These are phyloP conservation scores for Henningerozyma blattae DNA, from an alignment of 805 yeast species.

Conservation along the genomic window DNA sequence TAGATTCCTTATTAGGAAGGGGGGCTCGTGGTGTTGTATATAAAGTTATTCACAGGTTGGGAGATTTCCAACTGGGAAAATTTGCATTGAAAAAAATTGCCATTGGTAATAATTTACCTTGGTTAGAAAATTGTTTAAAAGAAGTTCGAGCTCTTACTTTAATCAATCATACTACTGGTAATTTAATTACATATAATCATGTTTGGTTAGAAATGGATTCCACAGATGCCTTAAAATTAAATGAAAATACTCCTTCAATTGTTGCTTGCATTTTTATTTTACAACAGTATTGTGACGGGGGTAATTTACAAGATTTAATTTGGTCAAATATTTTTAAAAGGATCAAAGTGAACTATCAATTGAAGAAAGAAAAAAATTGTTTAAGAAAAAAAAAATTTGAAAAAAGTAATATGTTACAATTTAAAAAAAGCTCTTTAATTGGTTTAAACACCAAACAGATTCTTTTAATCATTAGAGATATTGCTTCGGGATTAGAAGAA, in stretches of 20 bases:
- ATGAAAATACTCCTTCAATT: conserved; percentile 6
- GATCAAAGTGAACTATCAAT: conserved; percentile 24
- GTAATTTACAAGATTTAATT: conserved; percentile 65
- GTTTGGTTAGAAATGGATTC: conserved; percentile 75
- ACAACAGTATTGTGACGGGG: conserved; percentile 84
- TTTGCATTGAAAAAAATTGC: conserved; percentile 82
- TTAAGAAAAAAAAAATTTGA: conserved; percentile 25
- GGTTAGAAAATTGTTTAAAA: conserved; percentile 56
- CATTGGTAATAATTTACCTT: conserved; percentile 63
- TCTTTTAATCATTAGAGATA: conserved; percentile 54
- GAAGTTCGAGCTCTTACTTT: conserved; percentile 64
- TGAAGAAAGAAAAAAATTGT: conserved; percentile 23
- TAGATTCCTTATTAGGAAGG: conserved; percentile 51
- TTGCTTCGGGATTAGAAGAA: conserved; percentile 57
- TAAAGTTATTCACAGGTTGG: conserved; percentile 64
- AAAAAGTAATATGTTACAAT: neutral
- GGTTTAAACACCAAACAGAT: conserved; percentile 48
- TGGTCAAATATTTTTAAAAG: conserved; percentile 21
- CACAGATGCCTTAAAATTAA: conserved; percentile 26
- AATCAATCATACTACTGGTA: conserved; percentile 36
- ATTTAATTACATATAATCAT: conserved; percentile 76
- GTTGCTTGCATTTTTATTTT: conserved; percentile 69
- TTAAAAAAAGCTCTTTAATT: conserved; percentile 1
- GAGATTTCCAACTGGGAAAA: conserved; percentile 61
- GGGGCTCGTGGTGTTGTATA: conserved; percentile 82